Percentiles rank a stretch among this genome's conserved stretches.
Conservation (phyloP, 768 basidiomycete genomes). For the Tulasnella sp. region DNA sequence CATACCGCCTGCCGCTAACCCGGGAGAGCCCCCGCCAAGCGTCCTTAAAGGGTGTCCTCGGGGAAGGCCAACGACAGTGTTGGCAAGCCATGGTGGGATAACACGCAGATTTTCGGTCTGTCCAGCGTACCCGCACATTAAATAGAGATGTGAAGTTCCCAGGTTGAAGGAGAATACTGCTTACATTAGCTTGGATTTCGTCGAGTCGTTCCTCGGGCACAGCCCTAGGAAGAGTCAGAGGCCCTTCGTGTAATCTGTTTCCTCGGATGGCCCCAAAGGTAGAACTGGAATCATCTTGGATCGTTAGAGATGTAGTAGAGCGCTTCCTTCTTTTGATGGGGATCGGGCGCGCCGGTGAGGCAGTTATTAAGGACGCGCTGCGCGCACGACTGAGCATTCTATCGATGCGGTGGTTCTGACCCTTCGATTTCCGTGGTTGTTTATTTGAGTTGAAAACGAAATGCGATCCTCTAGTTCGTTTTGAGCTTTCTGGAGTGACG, state of each 20-base stretch:
- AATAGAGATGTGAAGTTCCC: too few relatives aligned
- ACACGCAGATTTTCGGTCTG: too few relatives aligned
- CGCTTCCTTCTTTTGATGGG: background rate
- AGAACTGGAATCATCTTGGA: background rate
- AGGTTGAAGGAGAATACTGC: too few relatives aligned
- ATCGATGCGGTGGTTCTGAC: background rate
- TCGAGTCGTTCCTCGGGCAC: too few relatives aligned
- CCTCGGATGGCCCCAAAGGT: background rate
- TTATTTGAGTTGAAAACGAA: background rate
- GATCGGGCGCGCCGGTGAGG: background rate
- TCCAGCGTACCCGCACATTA: too few relatives aligned
- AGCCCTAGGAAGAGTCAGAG: background rate
- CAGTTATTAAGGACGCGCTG: background rate
- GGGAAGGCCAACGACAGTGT: too few relatives aligned
- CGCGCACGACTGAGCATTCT: background rate
- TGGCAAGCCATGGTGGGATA: too few relatives aligned
- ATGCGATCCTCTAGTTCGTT: background rate
- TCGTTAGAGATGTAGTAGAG: background rate
- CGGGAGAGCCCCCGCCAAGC: too few relatives aligned
- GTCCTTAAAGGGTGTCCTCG: too few relatives aligned
- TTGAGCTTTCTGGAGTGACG: background rate
- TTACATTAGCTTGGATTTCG: too few relatives aligned
- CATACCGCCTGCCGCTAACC: too few relatives aligned
- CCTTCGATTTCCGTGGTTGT: background rate
- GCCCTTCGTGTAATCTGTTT: background rate